phyloP scores from a whole-genome alignment of 257 asterid species.

The Solanum verrucosum region DNA sequence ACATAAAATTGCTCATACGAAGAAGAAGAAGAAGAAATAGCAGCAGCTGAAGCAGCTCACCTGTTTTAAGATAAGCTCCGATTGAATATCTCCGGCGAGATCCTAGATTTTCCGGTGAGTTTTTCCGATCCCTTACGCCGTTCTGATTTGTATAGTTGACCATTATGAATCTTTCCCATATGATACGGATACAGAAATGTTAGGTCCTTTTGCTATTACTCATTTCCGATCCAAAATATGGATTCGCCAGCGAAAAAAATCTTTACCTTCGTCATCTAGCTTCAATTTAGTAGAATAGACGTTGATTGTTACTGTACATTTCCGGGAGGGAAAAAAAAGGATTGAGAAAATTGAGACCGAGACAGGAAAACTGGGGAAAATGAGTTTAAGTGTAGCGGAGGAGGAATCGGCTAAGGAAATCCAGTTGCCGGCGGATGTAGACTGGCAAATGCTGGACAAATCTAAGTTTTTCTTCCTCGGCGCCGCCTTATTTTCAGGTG shows the following conservation, averaged over 20 bases:
- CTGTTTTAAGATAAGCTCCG: neutral
- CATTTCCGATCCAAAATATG: slow-evolving; percentile 30
- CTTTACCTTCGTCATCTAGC: neutral
- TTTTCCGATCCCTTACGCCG: neutral
- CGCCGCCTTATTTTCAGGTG: slow-evolving; percentile 68
- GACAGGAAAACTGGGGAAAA: slow-evolving; percentile 14
- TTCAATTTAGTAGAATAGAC: neutral
- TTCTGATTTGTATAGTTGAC: neutral
- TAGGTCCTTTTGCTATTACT: slow-evolving; percentile 24
- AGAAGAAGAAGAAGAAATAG: neutral
- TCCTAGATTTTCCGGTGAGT: neutral
- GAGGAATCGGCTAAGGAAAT: slow-evolving; percentile 41
- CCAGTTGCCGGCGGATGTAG: slow-evolving; percentile 58
- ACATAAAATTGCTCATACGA: neutral
- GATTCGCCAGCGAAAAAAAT: slow-evolving; percentile 47
- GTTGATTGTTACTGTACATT: neutral
- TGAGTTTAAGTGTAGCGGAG: slow-evolving; percentile 40
- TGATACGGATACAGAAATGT: slow-evolving; percentile 21
- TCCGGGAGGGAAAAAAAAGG: neutral
- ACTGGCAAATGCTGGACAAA: slow-evolving; percentile 67
- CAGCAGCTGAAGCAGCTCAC: neutral
- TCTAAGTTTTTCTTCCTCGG: slow-evolving; percentile 77
- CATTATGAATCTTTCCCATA: neutral
- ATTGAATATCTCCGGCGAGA: neutral
- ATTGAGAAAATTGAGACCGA: neutral